Conservation (phyloP, 495 filamentous ascomycete genomes). For the Hypoxylon intermedium region DNA sequence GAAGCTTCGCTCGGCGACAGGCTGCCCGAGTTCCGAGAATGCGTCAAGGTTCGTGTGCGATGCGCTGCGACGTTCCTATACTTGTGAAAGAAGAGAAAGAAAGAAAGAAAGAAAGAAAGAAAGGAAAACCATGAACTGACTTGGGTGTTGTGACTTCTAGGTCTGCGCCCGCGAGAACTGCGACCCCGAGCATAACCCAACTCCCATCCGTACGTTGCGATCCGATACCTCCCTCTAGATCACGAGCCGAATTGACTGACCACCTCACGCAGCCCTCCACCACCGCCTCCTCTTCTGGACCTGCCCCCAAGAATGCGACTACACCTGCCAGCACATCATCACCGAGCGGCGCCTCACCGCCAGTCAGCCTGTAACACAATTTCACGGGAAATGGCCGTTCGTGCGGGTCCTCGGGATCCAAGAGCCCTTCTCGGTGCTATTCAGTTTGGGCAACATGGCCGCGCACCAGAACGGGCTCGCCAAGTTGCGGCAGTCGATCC, state of each 20-base stretch:
- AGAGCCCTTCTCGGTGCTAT: constrained; percentile 91
- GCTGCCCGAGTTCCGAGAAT: constrained; percentile 87
- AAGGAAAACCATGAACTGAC: constrained; percentile 18
- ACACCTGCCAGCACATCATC: constrained; percentile 95
- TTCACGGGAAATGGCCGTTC: constrained; percentile 99
- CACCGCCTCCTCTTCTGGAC: constrained; percentile 76
- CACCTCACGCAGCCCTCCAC: constrained; percentile 60
- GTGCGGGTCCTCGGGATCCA: constrained; percentile 87
- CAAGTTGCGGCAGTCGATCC: constrained; percentile 72
- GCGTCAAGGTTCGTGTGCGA: constrained; percentile 71
- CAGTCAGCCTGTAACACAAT: constrained; percentile 78
- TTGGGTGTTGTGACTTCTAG: constrained; percentile 52
- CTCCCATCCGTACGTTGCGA: constrained; percentile 60
- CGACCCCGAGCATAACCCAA: constrained; percentile 52
- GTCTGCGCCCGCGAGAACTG: constrained; percentile 86
- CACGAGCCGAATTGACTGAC: constrained; percentile 15
- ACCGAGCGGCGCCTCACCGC: constrained; percentile 74
- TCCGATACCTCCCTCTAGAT: constrained; percentile 11
- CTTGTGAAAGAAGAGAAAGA: constrained; percentile 24
- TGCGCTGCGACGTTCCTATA: not conserved
- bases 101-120: not conserved
- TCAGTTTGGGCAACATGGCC: constrained; percentile 86
- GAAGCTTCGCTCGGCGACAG: constrained; percentile 83
- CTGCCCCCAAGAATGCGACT: constrained; percentile 94
- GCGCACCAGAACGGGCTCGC: constrained; percentile 84